Evolutionary conservation across 208 protist species (phyloP).

Genomic region (Acanthamoeba healyi): DNA sequence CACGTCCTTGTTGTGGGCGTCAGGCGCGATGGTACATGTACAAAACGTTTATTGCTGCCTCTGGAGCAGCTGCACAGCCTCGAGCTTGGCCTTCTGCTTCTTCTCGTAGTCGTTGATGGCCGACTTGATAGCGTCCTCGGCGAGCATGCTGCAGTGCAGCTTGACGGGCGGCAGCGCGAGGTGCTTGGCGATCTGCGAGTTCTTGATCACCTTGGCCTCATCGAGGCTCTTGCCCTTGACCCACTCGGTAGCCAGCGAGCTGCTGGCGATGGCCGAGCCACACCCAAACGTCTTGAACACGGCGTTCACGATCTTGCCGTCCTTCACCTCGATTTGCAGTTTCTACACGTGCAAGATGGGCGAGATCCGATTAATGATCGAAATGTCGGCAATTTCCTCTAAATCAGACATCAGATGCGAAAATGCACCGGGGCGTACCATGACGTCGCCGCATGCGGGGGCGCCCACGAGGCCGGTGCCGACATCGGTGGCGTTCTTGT

Average conservation of each 20-base stretch:
- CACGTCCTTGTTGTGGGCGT: too few relatives aligned
- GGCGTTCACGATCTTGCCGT: conserved; percentile 94
- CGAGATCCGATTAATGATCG: too few relatives aligned
- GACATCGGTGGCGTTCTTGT: conserved; percentile 96
- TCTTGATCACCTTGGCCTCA: conserved; percentile 97
- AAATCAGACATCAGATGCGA: too few relatives aligned
- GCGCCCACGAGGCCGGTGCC: conserved; percentile 95
- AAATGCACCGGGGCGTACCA: too few relatives aligned
- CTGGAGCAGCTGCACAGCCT: conserved; percentile 89
- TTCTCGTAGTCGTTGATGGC: conserved; percentile 95
- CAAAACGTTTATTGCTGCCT: neutral
- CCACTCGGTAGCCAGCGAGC: conserved; percentile 97
- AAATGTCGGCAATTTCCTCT: too few relatives aligned
- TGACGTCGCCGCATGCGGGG: conserved; percentile 63
- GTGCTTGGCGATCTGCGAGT: conserved; percentile 98
- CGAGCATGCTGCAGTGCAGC: conserved; percentile 99
- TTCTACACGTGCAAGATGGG: too few relatives aligned
- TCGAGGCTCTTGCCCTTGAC: conserved; percentile 98
- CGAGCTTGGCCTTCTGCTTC: conserved; percentile 29
- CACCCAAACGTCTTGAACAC: conserved; percentile 99
- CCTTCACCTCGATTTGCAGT: conserved; percentile 31
- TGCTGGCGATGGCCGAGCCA: conserved; percentile 98
- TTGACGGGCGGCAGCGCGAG: conserved; percentile 99
- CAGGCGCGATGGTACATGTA: neutral
- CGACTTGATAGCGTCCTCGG: conserved; percentile 99